Conservation (phyloP, 2,329 filamentous ascomycete species). For the Bisporella sp. region DNA sequence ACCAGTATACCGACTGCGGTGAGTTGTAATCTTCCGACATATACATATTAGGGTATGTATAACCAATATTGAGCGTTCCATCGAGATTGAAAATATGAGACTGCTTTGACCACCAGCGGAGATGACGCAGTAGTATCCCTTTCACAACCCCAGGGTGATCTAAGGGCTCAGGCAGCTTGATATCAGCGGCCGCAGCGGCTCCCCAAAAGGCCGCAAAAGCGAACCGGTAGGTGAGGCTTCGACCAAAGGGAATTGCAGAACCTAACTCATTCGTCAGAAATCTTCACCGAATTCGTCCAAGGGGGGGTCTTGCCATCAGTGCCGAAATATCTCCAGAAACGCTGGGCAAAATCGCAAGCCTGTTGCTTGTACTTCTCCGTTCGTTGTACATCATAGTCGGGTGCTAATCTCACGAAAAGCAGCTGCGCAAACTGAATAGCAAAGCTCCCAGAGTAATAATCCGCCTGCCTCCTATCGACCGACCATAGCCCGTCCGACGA, state of each 20-base stretch:
- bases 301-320: slow-evolving; percentile 28
- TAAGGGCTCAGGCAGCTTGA: slow-evolving; percentile 33
- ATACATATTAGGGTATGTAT: slow-evolving; percentile 39
- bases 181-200: slow-evolving; percentile 35
- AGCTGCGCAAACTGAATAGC: slow-evolving; percentile 45
- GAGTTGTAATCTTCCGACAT: slow-evolving; percentile 51
- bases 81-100: slow-evolving; percentile 40
- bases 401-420: slow-evolving; percentile 37
- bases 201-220: slow-evolving; percentile 43
- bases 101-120: slow-evolving; percentile 41
- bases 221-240: slow-evolving; percentile 44
- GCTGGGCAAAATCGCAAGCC: slow-evolving; percentile 34
- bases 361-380: slow-evolving; percentile 30
- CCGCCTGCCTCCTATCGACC: slow-evolving; percentile 32
- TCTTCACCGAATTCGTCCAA: not conserved
- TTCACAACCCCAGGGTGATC: slow-evolving; percentile 32
- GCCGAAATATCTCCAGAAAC: slow-evolving; percentile 43
- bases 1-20: slow-evolving; percentile 48
- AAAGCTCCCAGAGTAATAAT: slow-evolving; percentile 48
- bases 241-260: slow-evolving; percentile 43
- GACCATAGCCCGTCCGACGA: slow-evolving; percentile 39
- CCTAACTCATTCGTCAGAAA: slow-evolving; percentile 26
- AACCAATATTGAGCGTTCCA: slow-evolving; percentile 43
- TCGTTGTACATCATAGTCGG: slow-evolving; percentile 33
- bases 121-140: slow-evolving; percentile 41